Evolutionary conservation across 306 rosid species (phyloP).

Genomic region (Biancaea sappan): DNA sequence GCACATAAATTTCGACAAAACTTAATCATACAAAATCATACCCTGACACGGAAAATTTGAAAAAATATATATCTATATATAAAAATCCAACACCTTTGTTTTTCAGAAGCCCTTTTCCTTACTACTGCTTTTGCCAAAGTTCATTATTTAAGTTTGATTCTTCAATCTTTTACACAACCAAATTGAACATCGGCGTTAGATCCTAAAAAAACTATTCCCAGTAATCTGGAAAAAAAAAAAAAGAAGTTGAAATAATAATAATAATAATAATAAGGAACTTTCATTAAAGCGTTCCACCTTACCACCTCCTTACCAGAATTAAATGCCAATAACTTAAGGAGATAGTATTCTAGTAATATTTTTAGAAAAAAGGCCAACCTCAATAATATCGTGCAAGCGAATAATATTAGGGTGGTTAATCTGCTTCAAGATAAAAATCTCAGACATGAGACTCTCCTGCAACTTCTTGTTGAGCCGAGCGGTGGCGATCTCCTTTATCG

Average conservation of each 20-base stretch:
- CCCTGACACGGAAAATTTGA: background rate
- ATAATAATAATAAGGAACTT: too few species aligned
- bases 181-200: background rate
- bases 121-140: background rate
- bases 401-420: constrained; percentile 91
- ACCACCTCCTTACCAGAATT: constrained; percentile 8
- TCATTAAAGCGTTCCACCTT: background rate
- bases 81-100: background rate
- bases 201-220: background rate
- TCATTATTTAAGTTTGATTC: background rate
- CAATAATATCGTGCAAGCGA: constrained; percentile 77
- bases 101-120: background rate
- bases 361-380: constrained; percentile 49
- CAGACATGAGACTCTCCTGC: constrained; percentile 92
- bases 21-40: background rate
- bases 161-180: background rate
- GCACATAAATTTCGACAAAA: constrained; percentile 6
- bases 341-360: background rate
- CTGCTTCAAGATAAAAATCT: constrained; percentile 79
- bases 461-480: constrained; percentile 78
- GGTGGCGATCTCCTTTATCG: constrained; percentile 91
- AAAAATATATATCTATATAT: too few species aligned
- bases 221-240: background rate
- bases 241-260: too few species aligned
- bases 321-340: background rate